Conservation (phyloP, 306 rosid genomes). For the Ormosia semicastrata region DNA sequence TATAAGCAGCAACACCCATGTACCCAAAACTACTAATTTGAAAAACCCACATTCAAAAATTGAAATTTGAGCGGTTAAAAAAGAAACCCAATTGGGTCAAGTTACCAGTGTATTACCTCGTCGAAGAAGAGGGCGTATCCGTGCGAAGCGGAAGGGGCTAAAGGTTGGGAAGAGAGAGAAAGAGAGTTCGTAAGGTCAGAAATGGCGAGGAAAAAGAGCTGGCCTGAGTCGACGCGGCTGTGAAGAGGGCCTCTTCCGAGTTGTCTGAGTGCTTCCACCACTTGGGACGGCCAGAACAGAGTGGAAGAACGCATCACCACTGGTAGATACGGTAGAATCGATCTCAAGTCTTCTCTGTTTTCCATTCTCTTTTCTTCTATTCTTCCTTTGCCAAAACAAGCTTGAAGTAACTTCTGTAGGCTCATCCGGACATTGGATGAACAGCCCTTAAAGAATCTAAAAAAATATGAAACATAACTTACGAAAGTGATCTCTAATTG, state of each 20-base stretch:
- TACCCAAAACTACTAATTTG: not conserved
- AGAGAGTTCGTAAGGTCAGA: constrained; percentile 57
- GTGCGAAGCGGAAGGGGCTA: constrained; percentile 44
- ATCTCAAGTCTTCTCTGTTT: constrained; percentile 61
- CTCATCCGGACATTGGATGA: too few species aligned
- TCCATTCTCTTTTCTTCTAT: constrained; percentile 41
- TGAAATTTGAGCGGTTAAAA: not conserved
- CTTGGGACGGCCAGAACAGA: constrained; percentile 79
- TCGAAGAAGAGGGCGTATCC: constrained; percentile 82
- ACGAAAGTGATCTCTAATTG: too few species aligned
- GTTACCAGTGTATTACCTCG: constrained; percentile 45
- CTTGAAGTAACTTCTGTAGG: too few species aligned
- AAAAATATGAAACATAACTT: too few species aligned
- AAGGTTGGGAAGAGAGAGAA: constrained; percentile 43
- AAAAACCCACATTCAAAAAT: not conserved
- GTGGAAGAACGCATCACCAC: constrained; percentile 44
- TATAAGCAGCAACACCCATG: not conserved
- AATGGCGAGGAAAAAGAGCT: constrained; percentile 49
- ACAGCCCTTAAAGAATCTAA: too few species aligned
- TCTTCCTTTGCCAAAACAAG: not conserved
- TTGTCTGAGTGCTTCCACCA: constrained; percentile 52
- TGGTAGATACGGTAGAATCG: constrained; percentile 69
- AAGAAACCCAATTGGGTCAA: not conserved
- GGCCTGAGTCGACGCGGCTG: constrained; percentile 58
- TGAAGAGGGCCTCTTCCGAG: constrained; percentile 52